phyloP scores from a whole-genome alignment of 2,329 filamentous ascomycete species.

The Fusarium anthophilum region DNA sequence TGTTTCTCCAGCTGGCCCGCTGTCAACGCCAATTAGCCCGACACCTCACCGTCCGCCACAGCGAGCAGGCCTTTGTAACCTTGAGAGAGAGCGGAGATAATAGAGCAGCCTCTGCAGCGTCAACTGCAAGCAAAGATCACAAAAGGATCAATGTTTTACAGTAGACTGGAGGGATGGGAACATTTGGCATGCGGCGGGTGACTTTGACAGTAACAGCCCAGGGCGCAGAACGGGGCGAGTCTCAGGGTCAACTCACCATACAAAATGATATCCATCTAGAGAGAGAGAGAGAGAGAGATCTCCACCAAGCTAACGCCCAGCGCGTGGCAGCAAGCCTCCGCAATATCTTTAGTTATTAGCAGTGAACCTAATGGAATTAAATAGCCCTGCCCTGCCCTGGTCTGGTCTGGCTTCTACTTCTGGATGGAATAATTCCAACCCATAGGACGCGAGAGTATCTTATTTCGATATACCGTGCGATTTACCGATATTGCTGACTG shows the following conservation, averaged over 20 bases:
- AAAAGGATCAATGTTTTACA: constrained; percentile 17
- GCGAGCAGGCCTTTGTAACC: constrained; percentile 21
- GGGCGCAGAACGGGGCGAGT: constrained; percentile 20
- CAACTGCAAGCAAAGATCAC: constrained; percentile 8
- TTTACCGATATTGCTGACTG: constrained; percentile 19
- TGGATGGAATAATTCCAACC: constrained; percentile 20
- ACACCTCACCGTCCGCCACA: constrained; percentile 11
- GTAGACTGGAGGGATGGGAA: constrained; percentile 18
- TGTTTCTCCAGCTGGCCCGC: constrained; percentile 12
- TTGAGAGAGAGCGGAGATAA: constrained; percentile 20
- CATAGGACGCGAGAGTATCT: constrained; percentile 3
- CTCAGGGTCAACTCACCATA: neutral
- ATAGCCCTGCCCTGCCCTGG: constrained; percentile 24
- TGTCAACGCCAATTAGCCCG: constrained; percentile 3
- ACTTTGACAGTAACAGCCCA: constrained; percentile 18
- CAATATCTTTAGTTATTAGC: constrained; percentile 8
- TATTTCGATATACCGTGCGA: constrained; percentile 28
- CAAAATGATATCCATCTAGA: neutral
- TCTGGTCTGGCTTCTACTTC: neutral
- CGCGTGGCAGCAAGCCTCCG: constrained; percentile 28
- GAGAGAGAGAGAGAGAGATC: neutral
- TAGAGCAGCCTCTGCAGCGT: constrained; percentile 5
- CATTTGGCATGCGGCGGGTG: constrained; percentile 1
- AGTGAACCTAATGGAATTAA: constrained; percentile 15
- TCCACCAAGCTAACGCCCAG: constrained; percentile 29